A percentile compares a stretch with the other conserved stretches of the same genome.
Evolutionary conservation across 441 rosid genomes (phyloP).

Genomic region (Lagerstroemia fauriei): DNA sequence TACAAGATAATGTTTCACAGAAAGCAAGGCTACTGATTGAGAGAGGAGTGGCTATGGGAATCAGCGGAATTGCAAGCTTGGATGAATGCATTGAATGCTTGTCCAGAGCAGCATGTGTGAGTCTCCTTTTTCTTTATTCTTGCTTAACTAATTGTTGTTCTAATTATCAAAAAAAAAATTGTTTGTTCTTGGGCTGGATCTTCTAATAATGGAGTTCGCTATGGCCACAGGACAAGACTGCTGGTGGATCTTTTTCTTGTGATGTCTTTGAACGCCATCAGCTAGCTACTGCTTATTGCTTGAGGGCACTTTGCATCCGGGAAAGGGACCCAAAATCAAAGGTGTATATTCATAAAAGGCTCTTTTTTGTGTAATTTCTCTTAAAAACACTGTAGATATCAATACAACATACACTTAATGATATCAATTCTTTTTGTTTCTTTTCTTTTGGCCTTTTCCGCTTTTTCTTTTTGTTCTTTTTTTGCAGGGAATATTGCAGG

Average conservation of each 20-base stretch:
- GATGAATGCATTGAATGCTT: conserved; percentile 55
- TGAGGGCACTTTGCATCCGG: conserved; percentile 69
- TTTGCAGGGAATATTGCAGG: conserved; percentile 59
- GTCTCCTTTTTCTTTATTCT: conserved; percentile 43
- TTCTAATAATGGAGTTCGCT: conserved; percentile 30
- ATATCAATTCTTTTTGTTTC: conserved; percentile 23
- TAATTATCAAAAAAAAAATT: no score
- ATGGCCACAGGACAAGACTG: conserved; percentile 40
- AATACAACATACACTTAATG: conserved; percentile 9
- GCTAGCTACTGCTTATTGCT: conserved; percentile 68
- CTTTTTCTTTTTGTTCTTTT: background rate
- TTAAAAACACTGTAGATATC: background rate
- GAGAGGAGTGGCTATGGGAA: conserved; percentile 60
- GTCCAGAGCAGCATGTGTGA: conserved; percentile 65
- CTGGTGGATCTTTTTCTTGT: conserved; percentile 10
- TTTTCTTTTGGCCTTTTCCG: conserved; percentile 17
- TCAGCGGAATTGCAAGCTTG: conserved; percentile 54
- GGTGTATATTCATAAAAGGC: conserved; percentile 52
- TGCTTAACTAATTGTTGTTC: conserved; percentile 16
- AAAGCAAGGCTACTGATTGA: conserved; percentile 64
- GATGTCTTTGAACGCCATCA: conserved; percentile 43
- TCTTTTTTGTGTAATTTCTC: conserved; percentile 33
- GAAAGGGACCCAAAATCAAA: conserved; percentile 80
- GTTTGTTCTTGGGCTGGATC: conserved; percentile 25
- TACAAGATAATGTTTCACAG: conserved; percentile 38